These are phyloP conservation scores for Limnanthes douglasii DNA, from an alignment of 345 rosid genomes.

Conservation along the genomic window DNA sequence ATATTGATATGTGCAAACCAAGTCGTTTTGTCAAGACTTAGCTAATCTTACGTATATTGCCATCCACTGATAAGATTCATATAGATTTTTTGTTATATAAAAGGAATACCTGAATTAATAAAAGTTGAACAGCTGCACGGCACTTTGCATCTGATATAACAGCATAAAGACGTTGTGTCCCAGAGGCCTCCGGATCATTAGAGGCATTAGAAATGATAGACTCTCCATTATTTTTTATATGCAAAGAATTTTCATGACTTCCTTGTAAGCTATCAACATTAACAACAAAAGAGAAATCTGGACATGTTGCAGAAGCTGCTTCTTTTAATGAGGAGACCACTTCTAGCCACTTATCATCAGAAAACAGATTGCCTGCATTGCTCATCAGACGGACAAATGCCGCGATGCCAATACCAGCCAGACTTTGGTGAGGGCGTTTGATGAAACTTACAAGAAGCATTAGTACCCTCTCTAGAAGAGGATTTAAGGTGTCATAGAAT, in stretches of 20 bases:
- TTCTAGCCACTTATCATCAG: conserved; percentile 77
- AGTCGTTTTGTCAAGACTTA: neutral
- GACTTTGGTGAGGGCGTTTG: conserved; percentile 87
- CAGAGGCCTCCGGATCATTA: conserved; percentile 21
- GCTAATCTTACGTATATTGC: neutral
- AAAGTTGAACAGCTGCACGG: conserved; percentile 76
- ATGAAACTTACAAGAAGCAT: conserved; percentile 74
- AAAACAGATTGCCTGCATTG: conserved; percentile 71
- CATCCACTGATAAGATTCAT: neutral
- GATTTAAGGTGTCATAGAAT: conserved; percentile 75
- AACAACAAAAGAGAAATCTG: conserved; percentile 47
- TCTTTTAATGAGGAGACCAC: conserved; percentile 70
- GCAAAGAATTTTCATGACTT: conserved; percentile 14
- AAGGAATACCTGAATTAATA: conserved; percentile 56
- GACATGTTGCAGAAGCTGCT: conserved; percentile 66
- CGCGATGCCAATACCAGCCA: conserved; percentile 90
- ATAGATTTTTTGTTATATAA: neutral
- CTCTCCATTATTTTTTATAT: conserved; percentile 21
- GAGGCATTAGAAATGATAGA: conserved; percentile 16
- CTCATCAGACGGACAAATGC: conserved; percentile 87
- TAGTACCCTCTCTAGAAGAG: conserved; percentile 65
- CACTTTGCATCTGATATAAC: conserved; percentile 64
- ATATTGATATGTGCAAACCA: neutral
- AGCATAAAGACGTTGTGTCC: conserved; percentile 33
- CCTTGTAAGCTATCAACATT: conserved; percentile 17